These are phyloP conservation scores for Suhomyces sp. DNA, from an alignment of 805 yeast species.

Conservation along the genomic window DNA sequence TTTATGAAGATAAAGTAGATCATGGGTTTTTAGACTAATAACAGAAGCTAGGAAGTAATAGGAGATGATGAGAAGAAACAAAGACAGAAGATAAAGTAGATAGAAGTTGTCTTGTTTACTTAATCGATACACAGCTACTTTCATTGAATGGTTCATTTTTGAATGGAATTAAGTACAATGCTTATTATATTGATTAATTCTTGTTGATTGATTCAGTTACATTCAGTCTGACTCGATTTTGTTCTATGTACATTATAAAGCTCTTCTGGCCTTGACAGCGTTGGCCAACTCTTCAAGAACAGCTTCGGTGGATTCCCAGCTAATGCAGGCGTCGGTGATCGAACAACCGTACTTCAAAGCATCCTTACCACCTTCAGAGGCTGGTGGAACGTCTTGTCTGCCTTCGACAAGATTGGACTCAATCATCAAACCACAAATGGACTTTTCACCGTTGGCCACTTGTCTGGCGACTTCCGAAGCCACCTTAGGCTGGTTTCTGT, in stretches of 20 bases:
- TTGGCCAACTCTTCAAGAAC: slow-evolving; percentile 70
- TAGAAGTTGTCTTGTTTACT: too few relatives aligned
- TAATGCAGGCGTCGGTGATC: slow-evolving; percentile 96
- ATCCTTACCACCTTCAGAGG: slow-evolving; percentile 63
- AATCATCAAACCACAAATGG: slow-evolving; percentile 93
- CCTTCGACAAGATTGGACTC: slow-evolving; percentile 92
- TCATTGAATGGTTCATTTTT: too few relatives aligned
- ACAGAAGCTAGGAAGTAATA: too few relatives aligned
- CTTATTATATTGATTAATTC: too few relatives aligned
- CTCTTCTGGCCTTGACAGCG: slow-evolving; percentile 79
- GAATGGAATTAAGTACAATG: too few relatives aligned
- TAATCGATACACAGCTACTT: too few relatives aligned
- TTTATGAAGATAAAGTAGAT: too few relatives aligned
- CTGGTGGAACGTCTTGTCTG: slow-evolving; percentile 82
- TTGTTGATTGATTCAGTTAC: too few relatives aligned
- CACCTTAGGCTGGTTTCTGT: slow-evolving; percentile 89
- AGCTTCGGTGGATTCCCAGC: slow-evolving; percentile 78
- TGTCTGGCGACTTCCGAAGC: slow-evolving; percentile 77
- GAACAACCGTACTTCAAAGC: slow-evolving; percentile 85
- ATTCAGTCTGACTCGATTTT: too few relatives aligned
- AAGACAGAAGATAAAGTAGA: too few relatives aligned
- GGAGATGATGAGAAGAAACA: too few relatives aligned
- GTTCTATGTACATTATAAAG: slow-evolving; percentile 2
- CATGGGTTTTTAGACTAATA: too few relatives aligned
- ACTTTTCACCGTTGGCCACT: slow-evolving; percentile 65